Evolutionary conservation across 73 alveolate genomes (phyloP).

Genomic region (Paramecium bursaria): DNA sequence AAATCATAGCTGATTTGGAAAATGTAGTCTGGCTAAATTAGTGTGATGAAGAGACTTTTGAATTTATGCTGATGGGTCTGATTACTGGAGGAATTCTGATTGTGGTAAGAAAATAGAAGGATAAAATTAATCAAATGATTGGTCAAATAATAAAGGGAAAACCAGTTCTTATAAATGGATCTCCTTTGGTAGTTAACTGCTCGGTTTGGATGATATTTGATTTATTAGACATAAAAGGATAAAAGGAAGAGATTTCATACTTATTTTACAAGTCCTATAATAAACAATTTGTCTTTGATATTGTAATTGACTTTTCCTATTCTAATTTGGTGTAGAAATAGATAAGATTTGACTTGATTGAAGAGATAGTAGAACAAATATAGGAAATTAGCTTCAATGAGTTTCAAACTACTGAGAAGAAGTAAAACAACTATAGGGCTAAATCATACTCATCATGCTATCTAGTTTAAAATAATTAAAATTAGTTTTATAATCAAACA

Average conservation of each 20-base stretch:
- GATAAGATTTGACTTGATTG: constrained; percentile 4
- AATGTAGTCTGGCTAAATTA: not conserved
- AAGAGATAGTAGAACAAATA: not conserved
- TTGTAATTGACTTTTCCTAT: constrained; percentile 39
- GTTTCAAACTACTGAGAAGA: constrained; percentile 32
- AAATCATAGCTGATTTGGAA: constrained; percentile 1
- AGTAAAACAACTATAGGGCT: constrained; percentile 8
- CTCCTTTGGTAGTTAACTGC: not conserved
- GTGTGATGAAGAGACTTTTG: constrained; percentile 58
- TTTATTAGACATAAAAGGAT: constrained; percentile 6
- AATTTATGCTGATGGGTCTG: constrained; percentile 10
- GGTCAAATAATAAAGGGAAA: not conserved
- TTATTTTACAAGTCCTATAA: not conserved
- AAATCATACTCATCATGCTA: constrained; percentile 43
- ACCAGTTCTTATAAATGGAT: constrained; percentile 3
- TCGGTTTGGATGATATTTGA: constrained; percentile 44
- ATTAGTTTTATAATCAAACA: too few species aligned
- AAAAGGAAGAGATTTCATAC: not conserved
- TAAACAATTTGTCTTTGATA: constrained; percentile 9
- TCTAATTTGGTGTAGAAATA: constrained; percentile 22
- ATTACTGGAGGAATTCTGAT: constrained; percentile 24
- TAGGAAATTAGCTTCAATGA: not conserved
- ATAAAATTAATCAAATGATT: not conserved
- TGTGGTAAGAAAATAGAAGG: not conserved
- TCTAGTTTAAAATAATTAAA: too few species aligned